phyloP scores from a whole-genome alignment of 2,329 filamentous ascomycete genomes.

The Sordariomycetes sp. region DNA sequence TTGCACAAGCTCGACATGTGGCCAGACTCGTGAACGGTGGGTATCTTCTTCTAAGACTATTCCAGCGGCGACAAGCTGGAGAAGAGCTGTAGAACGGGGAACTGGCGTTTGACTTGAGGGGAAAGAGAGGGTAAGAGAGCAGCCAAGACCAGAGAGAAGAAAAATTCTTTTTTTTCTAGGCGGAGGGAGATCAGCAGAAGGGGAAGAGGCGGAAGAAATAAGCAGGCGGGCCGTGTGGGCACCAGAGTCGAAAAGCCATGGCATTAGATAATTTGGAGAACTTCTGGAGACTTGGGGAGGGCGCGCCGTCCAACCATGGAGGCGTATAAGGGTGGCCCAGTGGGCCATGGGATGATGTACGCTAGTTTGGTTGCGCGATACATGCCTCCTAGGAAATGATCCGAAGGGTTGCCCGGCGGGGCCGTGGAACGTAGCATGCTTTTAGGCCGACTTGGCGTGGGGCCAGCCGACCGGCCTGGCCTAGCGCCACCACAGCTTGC shows the following conservation, averaged over 20 bases:
- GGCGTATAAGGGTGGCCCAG: background rate
- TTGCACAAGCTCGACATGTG: background rate
- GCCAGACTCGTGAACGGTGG: background rate
- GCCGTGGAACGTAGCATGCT: too few relatives aligned
- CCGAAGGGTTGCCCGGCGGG: too few relatives aligned
- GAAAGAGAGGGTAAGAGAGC: background rate
- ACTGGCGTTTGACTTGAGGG: background rate
- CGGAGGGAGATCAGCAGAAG: background rate
- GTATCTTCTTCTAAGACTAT: background rate
- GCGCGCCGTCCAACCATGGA: background rate
- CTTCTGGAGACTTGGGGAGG: background rate
- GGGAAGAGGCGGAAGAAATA: background rate
- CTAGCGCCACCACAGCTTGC: too few relatives aligned
- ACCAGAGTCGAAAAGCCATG: background rate
- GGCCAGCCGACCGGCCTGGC: background rate
- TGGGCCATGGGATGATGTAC: background rate
- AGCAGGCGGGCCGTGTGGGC: background rate
- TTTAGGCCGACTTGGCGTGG: background rate
- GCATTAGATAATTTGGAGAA: background rate
- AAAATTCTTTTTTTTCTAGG: background rate
- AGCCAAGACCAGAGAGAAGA: background rate
- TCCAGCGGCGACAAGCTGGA: background rate
- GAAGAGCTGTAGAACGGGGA: background rate
- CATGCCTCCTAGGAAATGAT: too few relatives aligned
- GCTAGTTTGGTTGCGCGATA: background rate